These are phyloP conservation scores for Russula lepida DNA, from an alignment of 768 basidiomycete species.

Conservation along the genomic window DNA sequence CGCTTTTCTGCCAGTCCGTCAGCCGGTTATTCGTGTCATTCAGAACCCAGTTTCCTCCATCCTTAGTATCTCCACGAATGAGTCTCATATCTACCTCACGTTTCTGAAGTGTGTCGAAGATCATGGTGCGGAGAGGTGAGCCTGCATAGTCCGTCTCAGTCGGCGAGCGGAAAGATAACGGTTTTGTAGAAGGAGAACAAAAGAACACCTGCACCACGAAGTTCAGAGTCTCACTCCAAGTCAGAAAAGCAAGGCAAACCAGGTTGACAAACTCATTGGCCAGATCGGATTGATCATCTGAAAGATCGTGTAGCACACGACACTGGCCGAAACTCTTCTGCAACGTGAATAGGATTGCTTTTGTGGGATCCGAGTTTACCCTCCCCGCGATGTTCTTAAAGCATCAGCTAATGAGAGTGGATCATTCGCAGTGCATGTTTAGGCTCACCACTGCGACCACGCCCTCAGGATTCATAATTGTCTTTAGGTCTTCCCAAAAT, in stretches of 20 bases:
- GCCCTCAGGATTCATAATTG: slow-evolving; percentile 57
- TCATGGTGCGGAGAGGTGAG: slow-evolving; percentile 53
- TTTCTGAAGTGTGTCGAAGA: slow-evolving; percentile 41
- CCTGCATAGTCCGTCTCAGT: slow-evolving; percentile 53
- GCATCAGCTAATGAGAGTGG: not conserved
- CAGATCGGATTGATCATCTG: slow-evolving; percentile 39
- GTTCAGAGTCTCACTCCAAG: not conserved
- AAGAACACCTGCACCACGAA: slow-evolving; percentile 60
- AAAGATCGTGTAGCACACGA: slow-evolving; percentile 71
- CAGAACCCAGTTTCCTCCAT: slow-evolving; percentile 43
- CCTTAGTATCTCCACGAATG: slow-evolving; percentile 27
- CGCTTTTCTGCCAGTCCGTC: slow-evolving; percentile 54
- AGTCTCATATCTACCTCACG: slow-evolving; percentile 21
- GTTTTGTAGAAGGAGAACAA: slow-evolving; percentile 51
- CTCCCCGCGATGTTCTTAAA: slow-evolving; percentile 78
- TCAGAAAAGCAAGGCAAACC: slow-evolving; percentile 35
- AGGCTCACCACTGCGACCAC: slow-evolving; percentile 69
- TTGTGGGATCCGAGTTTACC: slow-evolving; percentile 50
- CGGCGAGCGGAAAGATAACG: slow-evolving; percentile 52
- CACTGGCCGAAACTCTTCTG: slow-evolving; percentile 66
- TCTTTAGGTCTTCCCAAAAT: slow-evolving; percentile 70
- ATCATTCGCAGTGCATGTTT: not conserved
- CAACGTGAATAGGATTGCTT: slow-evolving; percentile 63
- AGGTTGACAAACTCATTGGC: slow-evolving; percentile 59
- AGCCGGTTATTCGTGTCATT: slow-evolving; percentile 57